Evolutionary conservation across 106 monocot species (phyloP), one percentile per base, ranked within the genome.

Genomic region (Amphibolis antarctica): DNA sequence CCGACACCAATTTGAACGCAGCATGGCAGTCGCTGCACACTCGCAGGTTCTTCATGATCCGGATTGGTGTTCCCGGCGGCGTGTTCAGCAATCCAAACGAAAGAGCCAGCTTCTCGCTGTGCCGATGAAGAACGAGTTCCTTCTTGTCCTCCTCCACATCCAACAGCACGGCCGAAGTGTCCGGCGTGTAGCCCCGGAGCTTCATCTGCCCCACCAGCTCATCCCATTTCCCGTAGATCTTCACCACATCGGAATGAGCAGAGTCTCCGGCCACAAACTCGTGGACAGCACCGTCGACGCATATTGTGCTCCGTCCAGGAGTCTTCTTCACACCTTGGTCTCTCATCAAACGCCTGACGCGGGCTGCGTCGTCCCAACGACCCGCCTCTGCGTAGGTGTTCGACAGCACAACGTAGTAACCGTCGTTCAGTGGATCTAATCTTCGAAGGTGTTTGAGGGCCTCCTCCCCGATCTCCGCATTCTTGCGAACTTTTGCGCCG

Each of bases 31-130:
- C 88, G 31, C 45, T 69, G 64, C 88, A 89, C 5, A 84, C 81
- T 14, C 88, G 71, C 42, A 89, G 79, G 55, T 89, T 89, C 69
- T 88, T 88, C 79, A 88, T 88, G 58, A 88, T 77, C 66, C 84
- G 84, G 28, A 88, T 75, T 3, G 71, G 44, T 24, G 69, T 76
- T 25, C 84, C 84, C 1, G 74, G 48, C 1, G 68, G 58, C 0
- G 88, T 77, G 21, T 28, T 82, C 69, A 88, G 67, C 31, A 88
- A 36, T 17, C 84, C 88, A 61, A 72, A 84, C 0, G 68, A 73
- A 13, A 79, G 64, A 1, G 88, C 84, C n/a, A 88, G 51, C 42
- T 88, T 88, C 82, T 89, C 88, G 10, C 88, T 84, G 29, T 89
- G 88, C 18, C 79, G 44, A 45, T 66, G 75, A 9, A 89, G 27